Conservation (phyloP, 257 asterid species). For the Lycium ferocissimum region DNA sequence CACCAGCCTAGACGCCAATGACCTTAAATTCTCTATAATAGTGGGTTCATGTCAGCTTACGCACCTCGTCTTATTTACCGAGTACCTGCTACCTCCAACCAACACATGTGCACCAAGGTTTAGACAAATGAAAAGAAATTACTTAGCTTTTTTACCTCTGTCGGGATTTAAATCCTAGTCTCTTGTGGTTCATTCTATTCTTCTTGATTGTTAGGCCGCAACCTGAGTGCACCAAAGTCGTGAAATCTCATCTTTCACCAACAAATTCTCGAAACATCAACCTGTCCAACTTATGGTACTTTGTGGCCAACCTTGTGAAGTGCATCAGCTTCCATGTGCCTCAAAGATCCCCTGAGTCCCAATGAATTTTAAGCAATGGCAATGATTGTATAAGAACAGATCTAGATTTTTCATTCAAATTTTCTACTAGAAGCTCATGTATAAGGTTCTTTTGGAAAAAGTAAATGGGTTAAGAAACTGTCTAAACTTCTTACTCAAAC, state of each 20-base stretch:
- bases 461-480: slow-evolving; percentile 19
- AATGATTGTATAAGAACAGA: not conserved
- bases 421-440: not conserved
- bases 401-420: not conserved
- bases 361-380: not conserved
- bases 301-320: slow-evolving; percentile 5
- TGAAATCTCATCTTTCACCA: slow-evolving; percentile 1
- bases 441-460: not conserved
- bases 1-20: not conserved
- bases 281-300: not conserved
- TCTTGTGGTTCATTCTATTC: not conserved
- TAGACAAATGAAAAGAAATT: not conserved
- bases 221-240: not conserved
- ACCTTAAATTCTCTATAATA: not conserved
- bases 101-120: not conserved
- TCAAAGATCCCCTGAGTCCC: not conserved
- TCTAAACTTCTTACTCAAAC: not conserved
- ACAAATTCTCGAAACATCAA: not conserved
- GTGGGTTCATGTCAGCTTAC: not conserved
- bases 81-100: not conserved
- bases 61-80: not conserved
- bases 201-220: not conserved
- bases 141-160: not conserved
- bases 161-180: not conserved
- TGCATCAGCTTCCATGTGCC: slow-evolving; percentile 14